These are phyloP conservation scores for Elasticomyces elasticus DNA, from an alignment of 495 filamentous ascomycete genomes.

Conservation along the genomic window DNA sequence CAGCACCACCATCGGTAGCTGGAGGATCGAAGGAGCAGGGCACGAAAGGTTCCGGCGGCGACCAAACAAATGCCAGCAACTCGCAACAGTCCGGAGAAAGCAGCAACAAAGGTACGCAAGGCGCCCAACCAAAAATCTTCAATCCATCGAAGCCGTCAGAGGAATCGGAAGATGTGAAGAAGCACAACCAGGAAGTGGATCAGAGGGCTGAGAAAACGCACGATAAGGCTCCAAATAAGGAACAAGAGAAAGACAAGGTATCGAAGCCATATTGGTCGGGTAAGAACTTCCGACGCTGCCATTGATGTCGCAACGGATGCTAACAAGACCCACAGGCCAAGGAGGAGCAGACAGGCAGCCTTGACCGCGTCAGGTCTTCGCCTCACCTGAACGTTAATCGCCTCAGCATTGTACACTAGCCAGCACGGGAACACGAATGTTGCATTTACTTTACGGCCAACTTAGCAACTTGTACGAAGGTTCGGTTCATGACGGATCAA, in stretches of 20 bases:
- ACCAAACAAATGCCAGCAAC: background rate
- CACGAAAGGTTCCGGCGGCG: background rate
- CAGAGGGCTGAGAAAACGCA: conserved; percentile 36
- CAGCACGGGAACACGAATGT: background rate
- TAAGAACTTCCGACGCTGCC: too few relatives aligned
- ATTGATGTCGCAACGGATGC: too few relatives aligned
- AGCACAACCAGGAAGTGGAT: conserved; percentile 55
- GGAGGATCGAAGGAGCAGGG: conserved; percentile 7
- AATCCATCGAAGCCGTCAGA: conserved; percentile 39
- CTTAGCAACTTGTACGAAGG: too few relatives aligned
- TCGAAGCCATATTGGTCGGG: conserved; percentile 27
- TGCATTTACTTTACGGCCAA: too few relatives aligned
- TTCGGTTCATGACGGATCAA: too few relatives aligned
- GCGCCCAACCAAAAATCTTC: conserved; percentile 33
- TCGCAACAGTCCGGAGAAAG: conserved; percentile 2
- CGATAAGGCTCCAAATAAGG: conserved; percentile 21
- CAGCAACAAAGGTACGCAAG: conserved; percentile 21
- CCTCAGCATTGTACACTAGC: too few relatives aligned
- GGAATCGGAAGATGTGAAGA: conserved; percentile 33
- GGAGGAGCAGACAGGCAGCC: conserved; percentile 1
- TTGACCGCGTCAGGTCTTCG: background rate
- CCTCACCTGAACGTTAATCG: too few relatives aligned
- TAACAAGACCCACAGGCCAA: background rate
- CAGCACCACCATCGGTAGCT: conserved; percentile 25
- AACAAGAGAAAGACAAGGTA: conserved; percentile 29